These are phyloP conservation scores for Aspergillus persii DNA, from an alignment of 2,329 filamentous ascomycete species.

Conservation along the genomic window DNA sequence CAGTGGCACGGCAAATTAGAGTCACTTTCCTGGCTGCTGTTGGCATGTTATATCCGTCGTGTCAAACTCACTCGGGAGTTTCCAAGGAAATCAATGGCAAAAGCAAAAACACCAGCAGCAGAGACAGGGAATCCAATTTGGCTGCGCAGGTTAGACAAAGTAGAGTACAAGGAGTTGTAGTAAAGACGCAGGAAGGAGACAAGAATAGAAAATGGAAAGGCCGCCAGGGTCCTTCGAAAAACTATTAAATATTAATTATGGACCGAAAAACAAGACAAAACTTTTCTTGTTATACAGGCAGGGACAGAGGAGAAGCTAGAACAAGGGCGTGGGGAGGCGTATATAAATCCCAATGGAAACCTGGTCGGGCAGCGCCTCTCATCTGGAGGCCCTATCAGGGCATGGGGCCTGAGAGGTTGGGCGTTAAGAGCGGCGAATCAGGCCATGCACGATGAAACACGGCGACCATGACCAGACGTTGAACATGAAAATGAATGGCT, in stretches of 20 bases:
- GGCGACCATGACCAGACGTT: conserved; percentile 14
- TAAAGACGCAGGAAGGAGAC: neutral
- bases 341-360: conserved; percentile 15
- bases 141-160: neutral
- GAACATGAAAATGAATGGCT: conserved; percentile 15
- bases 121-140: neutral
- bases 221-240: neutral
- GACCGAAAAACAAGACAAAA: conserved; percentile 6
- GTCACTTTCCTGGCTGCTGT: conserved; percentile 15
- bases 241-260: conserved; percentile 12
- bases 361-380: conserved; percentile 23
- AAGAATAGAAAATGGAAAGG: neutral
- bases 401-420: conserved; percentile 18
- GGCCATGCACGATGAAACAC: conserved; percentile 13
- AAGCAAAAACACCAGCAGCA: neutral
- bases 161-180: neutral
- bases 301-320: neutral
- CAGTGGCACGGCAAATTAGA: conserved; percentile 19
- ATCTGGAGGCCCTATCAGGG: conserved; percentile 21
- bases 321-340: conserved; percentile 6
- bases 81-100: conserved; percentile 2
- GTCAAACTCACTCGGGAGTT: conserved; percentile 18
- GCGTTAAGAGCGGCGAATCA: conserved; percentile 24
- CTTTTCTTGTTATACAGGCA: conserved; percentile 11
- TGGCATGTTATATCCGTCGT: conserved; percentile 23